Base-by-base conservation (phyloP, 768 basidiomycete genomes). In the Pulveroboletus sp. region DNA sequence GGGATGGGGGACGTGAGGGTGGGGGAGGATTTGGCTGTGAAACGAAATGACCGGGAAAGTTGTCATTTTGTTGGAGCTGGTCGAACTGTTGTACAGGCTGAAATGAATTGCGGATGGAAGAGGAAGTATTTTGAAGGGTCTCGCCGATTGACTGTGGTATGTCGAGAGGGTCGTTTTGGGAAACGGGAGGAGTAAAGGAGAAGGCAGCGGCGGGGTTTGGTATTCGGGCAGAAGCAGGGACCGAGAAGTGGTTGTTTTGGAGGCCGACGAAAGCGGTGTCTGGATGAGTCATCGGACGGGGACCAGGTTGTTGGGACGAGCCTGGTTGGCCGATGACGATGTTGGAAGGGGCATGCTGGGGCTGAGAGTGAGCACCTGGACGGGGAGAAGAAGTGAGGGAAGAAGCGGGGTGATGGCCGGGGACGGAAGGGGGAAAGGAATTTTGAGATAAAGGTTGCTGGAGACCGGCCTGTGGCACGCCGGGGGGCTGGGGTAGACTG, bases 51-150 rank as follows among this genome's bases (percentile, higher is more conserved):
- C 57, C 26, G 29, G 53, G 38, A 48, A 68, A 76, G 30, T 50
- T 60, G 40, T 72, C 68, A 46, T 53, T 54, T 54, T 71, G 68
- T 51, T 73, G 75, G 73, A 82, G 80, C 58, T 81, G 75, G 47
- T 79, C 79, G 52, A 77, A 75, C 47, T 80, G 78, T 59, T 88
- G 85, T 3, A 82, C 81, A 2, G 75, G 61, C 24, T 75, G 75
- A 57, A 82, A 81, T 8, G 65, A 60, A 6, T 69, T 26, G 23
- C 77, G 77, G 27, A 58, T 57, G 20, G 56, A 45, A 43, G 63
- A 71, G 10, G 73, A 58, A 16, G 77, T 65, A 36, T 68, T 67
- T 31, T 71, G 70, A 29, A 68, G 73, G 45, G 62, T 71, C 27
- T 70, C 65, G 31, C 69, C 65, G 39, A 73, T 71, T n/a, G 72